Evolutionary conservation across 169 alveolate genomes (phyloP), one percentile per base, ranked within the genome.

Genomic region (Cryptosporidium xiaoi): DNA sequence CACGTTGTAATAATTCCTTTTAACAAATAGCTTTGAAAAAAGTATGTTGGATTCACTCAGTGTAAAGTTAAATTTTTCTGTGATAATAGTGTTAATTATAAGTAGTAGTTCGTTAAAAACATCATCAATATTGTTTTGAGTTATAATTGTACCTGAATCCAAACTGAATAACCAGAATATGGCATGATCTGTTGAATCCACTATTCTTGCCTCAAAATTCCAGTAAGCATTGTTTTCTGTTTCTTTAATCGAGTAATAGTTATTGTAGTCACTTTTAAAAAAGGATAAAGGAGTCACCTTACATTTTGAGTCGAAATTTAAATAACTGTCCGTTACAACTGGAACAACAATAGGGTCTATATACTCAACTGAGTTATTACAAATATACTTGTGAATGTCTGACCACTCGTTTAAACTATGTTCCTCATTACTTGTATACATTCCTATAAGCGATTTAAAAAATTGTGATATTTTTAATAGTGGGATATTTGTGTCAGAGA

Each of bases 321-420:
- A 40, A 48, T 50, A 48, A 6, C 46, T 51, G 0, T 13, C 36
- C 2, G 56, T 66, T 8, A 48, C 24, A 7, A 55, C 40, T 55
- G 83, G 60, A 53, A 69, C 51, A 31, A 77, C 24, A 20, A 77
- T 60, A 20, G 87, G 87, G 44, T 62, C 62, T 15, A 77, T 60
- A 16, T 53, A 51, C 20, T 65, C 34, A 60, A 58, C 18, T 33
- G 36, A 29, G n/a, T 64, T 20, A 6, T 27, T 34, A 36, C 58
- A 18, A 27, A 62, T 46, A 48, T 55, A 77, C 46, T 77, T 77
- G 0, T 77, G 87, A 20, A 60, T 77, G 2, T 10, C 29, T 1
- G 87, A 77, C 87, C 87, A 77, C 24, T 77, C 66, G 13, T 18
- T 44, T 5, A 7, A 20, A 29, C 16, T 40, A n/a, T 24, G 20